phyloP scores from a whole-genome alignment of 2,329 filamentous ascomycete genomes.

The Talaromyces pinophilus region DNA sequence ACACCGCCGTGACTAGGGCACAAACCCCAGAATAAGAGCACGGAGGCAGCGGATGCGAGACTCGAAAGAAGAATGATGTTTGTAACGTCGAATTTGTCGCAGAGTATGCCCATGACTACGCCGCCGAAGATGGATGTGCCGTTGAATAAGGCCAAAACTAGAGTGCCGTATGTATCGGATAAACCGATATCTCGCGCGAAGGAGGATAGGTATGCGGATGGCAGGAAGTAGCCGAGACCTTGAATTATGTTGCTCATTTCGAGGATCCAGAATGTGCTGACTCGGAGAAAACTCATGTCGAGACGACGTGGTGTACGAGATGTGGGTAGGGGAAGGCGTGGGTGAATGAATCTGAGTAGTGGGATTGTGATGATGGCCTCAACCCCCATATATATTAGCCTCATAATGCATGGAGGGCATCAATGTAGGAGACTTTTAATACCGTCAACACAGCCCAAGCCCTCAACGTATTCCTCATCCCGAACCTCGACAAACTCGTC shows the following conservation, averaged over 20 bases:
- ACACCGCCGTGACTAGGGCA: slow-evolving; percentile 38
- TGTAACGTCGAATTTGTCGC: slow-evolving; percentile 34
- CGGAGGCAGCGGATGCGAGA: slow-evolving; percentile 56
- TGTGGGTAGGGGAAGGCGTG: not conserved
- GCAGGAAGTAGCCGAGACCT: slow-evolving; percentile 42
- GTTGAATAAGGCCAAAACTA: slow-evolving; percentile 28
- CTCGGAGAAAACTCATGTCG: slow-evolving; percentile 42
- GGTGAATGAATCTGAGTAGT: not conserved
- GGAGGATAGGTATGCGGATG: slow-evolving; percentile 42
- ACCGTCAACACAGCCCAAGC: slow-evolving; percentile 40
- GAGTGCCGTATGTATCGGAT: slow-evolving; percentile 29
- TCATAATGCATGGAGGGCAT: not conserved
- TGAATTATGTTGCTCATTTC: slow-evolving; percentile 46
- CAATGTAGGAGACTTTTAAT: slow-evolving; percentile 3
- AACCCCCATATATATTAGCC: not conserved
- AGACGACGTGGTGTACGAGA: slow-evolving; percentile 28
- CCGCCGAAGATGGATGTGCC: slow-evolving; percentile 36
- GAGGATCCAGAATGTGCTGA: slow-evolving; percentile 48
- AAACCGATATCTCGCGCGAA: slow-evolving; percentile 37
- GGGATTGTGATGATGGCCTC: not conserved
- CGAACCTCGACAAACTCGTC: slow-evolving; percentile 1
- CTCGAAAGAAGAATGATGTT: slow-evolving; percentile 52
- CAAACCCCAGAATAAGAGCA: slow-evolving; percentile 64
- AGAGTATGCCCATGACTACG: slow-evolving; percentile 35
- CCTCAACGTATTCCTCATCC: slow-evolving; percentile 47